A percentile compares a stretch with the other conserved stretches of the same genome.
Conservation (phyloP, 2,329 filamentous ascomycete species). For the Ophiostoma piceae region DNA sequence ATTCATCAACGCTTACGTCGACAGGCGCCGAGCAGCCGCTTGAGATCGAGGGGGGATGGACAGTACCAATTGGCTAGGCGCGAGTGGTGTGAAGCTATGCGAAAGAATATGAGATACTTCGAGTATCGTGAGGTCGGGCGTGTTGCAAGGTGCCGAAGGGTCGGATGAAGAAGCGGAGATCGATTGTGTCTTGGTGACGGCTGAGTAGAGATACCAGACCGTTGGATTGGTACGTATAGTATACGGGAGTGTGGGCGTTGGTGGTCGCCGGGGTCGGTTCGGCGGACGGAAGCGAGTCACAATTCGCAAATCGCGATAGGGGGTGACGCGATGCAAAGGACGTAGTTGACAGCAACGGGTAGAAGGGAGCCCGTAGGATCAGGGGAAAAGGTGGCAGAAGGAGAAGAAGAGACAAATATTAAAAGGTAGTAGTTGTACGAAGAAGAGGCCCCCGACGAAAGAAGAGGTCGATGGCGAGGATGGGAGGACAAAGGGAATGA, state of each 20-base stretch:
- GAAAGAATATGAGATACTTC: neutral
- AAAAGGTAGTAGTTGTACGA: neutral
- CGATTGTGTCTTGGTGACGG: neutral
- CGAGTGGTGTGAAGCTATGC: neutral
- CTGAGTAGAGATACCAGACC: neutral
- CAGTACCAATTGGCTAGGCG: neutral
- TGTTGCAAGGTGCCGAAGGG: neutral
- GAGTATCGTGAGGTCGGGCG: neutral
- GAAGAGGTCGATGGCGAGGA: neutral
- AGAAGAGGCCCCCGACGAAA: neutral
- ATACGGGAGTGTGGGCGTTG: neutral
- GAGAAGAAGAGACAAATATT: neutral
- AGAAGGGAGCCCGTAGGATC: neutral
- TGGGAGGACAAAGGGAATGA: constrained; percentile 13
- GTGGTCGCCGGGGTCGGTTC: neutral
- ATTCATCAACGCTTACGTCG: constrained; percentile 17
- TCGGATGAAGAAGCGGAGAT: neutral
- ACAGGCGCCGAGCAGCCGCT: constrained; percentile 10
- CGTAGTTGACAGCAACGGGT: neutral
- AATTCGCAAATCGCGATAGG: neutral
- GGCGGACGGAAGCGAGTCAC: neutral
- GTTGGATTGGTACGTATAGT: neutral
- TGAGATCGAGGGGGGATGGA: neutral
- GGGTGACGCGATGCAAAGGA: neutral
- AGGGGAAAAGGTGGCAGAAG: neutral